phyloP scores from a whole-genome alignment of 2,329 filamentous ascomycete species.

The Fusarium lateritium region DNA sequence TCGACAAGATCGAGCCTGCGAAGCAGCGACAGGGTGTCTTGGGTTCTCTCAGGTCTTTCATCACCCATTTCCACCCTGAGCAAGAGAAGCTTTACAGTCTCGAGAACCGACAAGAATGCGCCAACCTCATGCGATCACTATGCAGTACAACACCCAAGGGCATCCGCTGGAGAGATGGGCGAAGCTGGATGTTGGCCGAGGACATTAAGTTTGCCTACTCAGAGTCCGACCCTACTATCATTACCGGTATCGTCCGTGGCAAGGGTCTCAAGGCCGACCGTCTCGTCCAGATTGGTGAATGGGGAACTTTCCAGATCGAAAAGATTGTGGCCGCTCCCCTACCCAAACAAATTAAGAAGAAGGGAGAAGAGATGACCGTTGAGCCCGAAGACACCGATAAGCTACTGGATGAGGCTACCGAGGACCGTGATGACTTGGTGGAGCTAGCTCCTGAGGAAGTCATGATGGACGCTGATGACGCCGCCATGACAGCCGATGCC shows the following conservation, averaged over 20 bases:
- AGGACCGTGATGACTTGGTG: conserved; percentile 86
- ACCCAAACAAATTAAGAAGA: conserved; percentile 71
- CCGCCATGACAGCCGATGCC: conserved; percentile 52
- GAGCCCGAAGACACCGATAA: conserved; percentile 72
- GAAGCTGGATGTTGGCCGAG: conserved; percentile 96
- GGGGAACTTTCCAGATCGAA: conserved; percentile 93
- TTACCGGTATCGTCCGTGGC: conserved; percentile 90
- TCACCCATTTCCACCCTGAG: conserved; percentile 93
- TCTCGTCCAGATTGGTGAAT: conserved; percentile 91
- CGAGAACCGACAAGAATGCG: conserved; percentile 89
- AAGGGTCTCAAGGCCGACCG: conserved; percentile 91
- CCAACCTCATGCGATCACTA: conserved; percentile 90
- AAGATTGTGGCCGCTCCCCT: conserved; percentile 86
- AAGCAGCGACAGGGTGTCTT: conserved; percentile 85
- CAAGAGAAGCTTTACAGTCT: conserved; percentile 93
- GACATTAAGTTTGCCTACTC: conserved; percentile 79
- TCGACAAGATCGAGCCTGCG: conserved; percentile 82
- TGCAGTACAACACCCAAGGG: conserved; percentile 95
- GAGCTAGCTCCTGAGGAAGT: conserved; percentile 90
- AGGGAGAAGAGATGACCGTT: conserved; percentile 79
- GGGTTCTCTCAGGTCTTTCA: conserved; percentile 89
- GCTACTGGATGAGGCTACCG: conserved; percentile 78
- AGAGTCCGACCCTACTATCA: conserved; percentile 73
- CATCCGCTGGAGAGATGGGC: conserved; percentile 93
- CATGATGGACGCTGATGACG: conserved; percentile 76